A percentile compares a stretch with the other conserved stretches of the same genome.
Evolutionary conservation across 176 grass and related monocot species (phyloP).

Genomic region (Eremochloa ophiuroides): DNA sequence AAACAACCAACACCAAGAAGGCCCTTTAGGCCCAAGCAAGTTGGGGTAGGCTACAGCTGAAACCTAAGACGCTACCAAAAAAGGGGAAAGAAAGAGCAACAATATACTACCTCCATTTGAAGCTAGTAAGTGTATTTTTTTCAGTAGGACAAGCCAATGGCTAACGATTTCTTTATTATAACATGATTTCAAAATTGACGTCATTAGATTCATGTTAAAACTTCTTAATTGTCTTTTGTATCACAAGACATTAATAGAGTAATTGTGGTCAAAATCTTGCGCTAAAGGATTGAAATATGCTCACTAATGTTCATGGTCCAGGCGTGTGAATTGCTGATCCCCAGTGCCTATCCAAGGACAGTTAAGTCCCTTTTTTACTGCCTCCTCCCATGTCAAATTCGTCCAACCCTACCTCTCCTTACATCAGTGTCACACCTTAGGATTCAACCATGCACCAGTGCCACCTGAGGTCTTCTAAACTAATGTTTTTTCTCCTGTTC

Average conservation of each 20-base stretch:
- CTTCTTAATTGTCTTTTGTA: not conserved
- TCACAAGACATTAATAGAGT: not conserved
- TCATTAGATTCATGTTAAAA: not conserved
- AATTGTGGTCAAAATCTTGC: not conserved
- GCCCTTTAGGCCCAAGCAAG: not conserved
- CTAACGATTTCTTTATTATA: not conserved
- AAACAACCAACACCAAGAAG: not conserved
- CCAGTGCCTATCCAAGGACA: not conserved
- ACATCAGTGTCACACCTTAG: not conserved
- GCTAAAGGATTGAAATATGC: not conserved
- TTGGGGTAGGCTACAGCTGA: not conserved
- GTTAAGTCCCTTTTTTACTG: not conserved
- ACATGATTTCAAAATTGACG: not conserved
- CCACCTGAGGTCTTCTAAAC: conserved; percentile 6
- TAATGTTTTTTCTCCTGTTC: conserved; percentile 7
- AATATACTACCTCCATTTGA: not conserved
- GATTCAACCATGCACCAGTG: not conserved
- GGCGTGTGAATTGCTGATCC: not conserved
- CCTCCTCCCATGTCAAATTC: not conserved
- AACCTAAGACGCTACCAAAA: not conserved
- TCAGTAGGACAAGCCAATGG: not conserved
- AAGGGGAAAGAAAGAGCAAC: not conserved
- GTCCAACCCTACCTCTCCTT: not conserved
- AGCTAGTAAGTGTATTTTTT: not conserved
- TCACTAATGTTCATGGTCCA: not conserved